Evolutionary conservation across 371 early-diverging fungal genomes (phyloP), one percentile per base, ranked within the genome.

Genomic region (Zychaea mexicana): DNA sequence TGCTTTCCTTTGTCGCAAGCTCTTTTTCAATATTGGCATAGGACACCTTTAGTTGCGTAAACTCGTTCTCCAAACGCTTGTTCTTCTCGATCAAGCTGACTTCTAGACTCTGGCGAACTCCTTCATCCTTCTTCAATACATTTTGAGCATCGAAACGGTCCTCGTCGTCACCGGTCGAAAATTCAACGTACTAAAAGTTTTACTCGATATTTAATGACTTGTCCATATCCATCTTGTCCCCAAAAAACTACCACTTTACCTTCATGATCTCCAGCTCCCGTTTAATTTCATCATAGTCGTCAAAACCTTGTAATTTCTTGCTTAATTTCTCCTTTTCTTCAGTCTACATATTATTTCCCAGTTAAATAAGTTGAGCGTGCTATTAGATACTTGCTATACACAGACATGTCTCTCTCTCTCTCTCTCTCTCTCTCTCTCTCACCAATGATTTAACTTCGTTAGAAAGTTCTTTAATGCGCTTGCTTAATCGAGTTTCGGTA

Each of bases 271-370:
- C 89, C 28, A 96, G 77, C 63, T 96, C 96, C 27, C 89, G 83
- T 68, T 92, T 92, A 49, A 96, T 89, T 62, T 91, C 90, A 52
- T 91, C 90, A 47, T 96, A 96, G 64, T 96, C 95, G 17, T 83
- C 82, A 67, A 73, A 83, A 39, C 72, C 68, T 56, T 78, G 74
- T 27, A 89, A 46, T 28, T 85, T 84, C 32, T 72, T 82, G 30
- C 78, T 76, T 17, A 83, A 60, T 3, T 69, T 70, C n/a, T 79
- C 79, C 9, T 79, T 70, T 69, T 88, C 88, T n/a, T 86, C 85
- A 3, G 70, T 69, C 71, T 79, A 75, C 21, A 36, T 55, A 17
- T 53, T 2, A 49, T 17, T 13, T 26, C 33, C 68, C 71, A 39
- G 38, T 7, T 46, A 0, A 36, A 38, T 28, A 15, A 28, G 12